Evolutionary conservation across 768 basidiomycete genomes (phyloP), one percentile per base, ranked within the genome.

Genomic region (Leccinum ochraceum): DNA sequence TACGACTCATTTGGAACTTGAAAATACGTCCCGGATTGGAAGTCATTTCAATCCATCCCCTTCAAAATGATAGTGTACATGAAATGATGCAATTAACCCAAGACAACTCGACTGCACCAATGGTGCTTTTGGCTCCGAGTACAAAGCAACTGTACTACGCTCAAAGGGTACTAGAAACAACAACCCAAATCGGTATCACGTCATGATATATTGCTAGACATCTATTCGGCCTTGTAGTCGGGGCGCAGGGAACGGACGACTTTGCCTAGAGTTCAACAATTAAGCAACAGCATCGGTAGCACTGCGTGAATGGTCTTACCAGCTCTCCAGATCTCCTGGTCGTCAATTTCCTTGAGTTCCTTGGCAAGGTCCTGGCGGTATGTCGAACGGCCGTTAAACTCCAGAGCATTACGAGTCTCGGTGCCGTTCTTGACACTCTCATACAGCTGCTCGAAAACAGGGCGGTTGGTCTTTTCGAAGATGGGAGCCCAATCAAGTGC

Each of bases 401-500:
- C 94, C 70, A 99, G 87, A 39, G 94, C 88, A 74, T 95, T 96
- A 77, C 94, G 90, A 34, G 97, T 98, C 84, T 99, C 97, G 13
- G 93, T 92, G 57, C 97, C 97, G 71, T 98, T 87, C 76, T 81
- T 86, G 71, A 98, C 96, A 75, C 92, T 92, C 81, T 92, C 83
- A 80, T 99, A 99, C 28, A 98, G 88, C 70, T 88, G 79, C 79
- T 98, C 94, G 74, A 98, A 99, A 71, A 98, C 81, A 62, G 97
- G 97, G 44, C 89, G 67, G 81, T 98, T 98, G 64, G 95, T 88
- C 78, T 91, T 88, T 78, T 96, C 94, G 74, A 95, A 95, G 77
- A 97, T 79, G 63, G 95, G 95, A 13, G 96, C 95, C 97, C 97
- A 98, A 83, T 98, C 97, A 65, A 97, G 91, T 48, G 96, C 97